These are phyloP conservation scores for Lachnellula occidentalis DNA, from an alignment of 2,329 filamentous ascomycete genomes.

Conservation along the genomic window DNA sequence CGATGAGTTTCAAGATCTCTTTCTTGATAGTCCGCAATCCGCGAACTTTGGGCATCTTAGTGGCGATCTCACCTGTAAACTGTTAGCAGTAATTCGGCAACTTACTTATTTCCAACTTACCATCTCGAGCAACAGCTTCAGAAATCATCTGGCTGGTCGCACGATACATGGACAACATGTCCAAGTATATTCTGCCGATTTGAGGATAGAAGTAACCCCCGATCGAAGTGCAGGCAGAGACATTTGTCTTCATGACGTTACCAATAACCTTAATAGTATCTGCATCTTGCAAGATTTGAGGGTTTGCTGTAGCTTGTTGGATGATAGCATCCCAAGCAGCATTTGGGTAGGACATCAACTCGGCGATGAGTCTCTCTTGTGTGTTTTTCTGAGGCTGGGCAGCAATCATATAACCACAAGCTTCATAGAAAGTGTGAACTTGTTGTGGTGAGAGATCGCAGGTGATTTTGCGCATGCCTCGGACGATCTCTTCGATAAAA, in stretches of 20 bases:
- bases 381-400: constrained; percentile 93
- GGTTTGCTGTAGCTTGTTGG: constrained; percentile 75
- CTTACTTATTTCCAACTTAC: constrained; percentile 39
- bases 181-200: constrained; percentile 93
- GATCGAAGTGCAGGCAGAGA: constrained; percentile 95
- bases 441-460: constrained; percentile 93
- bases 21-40: constrained; percentile 98
- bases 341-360: constrained; percentile 92
- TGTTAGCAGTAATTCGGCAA: constrained; percentile 29
- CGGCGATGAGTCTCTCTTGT: constrained; percentile 84
- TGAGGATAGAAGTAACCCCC: constrained; percentile 97
- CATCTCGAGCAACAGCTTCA: constrained; percentile 80
- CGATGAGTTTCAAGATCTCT: constrained; percentile 96
- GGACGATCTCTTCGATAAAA: constrained; percentile 97
- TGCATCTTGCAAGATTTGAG: constrained; percentile 79
- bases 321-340: constrained; percentile 95
- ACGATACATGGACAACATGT: constrained; percentile 99
- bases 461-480: constrained; percentile 93
- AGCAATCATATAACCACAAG: constrained; percentile 98
- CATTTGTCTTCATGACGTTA: constrained; percentile 99
- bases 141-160: constrained; percentile 96
- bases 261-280: constrained; percentile 98
- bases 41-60: constrained; percentile 94
- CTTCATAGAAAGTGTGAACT: constrained; percentile 98
- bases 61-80: constrained; percentile 72